Evolutionary conservation across 805 yeast genomes (phyloP), one percentile per base, ranked within the genome.

Genomic region (Ogataea nitratoaversa): DNA sequence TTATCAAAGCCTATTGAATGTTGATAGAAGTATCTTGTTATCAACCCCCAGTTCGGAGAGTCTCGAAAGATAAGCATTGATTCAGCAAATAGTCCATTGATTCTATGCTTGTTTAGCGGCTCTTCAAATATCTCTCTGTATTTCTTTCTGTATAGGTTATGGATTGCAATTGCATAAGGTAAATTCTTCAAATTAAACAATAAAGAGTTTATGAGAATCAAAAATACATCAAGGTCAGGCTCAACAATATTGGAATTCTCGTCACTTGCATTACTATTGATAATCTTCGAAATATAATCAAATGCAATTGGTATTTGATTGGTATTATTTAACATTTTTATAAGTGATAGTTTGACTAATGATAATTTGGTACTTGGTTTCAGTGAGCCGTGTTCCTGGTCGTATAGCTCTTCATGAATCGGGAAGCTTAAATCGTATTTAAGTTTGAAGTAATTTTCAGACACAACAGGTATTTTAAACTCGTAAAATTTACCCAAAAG

Each of bases 131-230:
- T 8, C 3, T 30, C 23, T 3, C 36, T 33, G 33, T 37, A 42
- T 5, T 37, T 39, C 18, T 20, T 38, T 5, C 27, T 35, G 29
- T 44, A 45, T 12, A 29, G 35, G 27, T 47, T 43, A 16, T 46
- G 30, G 14, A 51, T 39, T 2, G 59, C 57, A 13, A 53, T 28
- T 1, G 53, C 47, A 23, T 41, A 53, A 1, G 59, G 53, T 14
- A 54, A 38, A 37, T 53, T 51, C 11, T 32, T 17, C 37, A 37
- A 18, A 8, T 38, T 30, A 25, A 42, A 34, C 16, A 52, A 22
- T 4, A 51, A 12, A 30, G 39, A 30, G 8, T 36, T 13, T 37
- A 52, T 19, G n/a, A 50, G 42, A 5, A 38, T 16, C 32, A 23
- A 22, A 12, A 49, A 41, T 1, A 41, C 35, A 5, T 38, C 23